Evolutionary conservation across 192 early-diverging fungal species (phyloP).

Genomic region (Coemansia sp.): DNA sequence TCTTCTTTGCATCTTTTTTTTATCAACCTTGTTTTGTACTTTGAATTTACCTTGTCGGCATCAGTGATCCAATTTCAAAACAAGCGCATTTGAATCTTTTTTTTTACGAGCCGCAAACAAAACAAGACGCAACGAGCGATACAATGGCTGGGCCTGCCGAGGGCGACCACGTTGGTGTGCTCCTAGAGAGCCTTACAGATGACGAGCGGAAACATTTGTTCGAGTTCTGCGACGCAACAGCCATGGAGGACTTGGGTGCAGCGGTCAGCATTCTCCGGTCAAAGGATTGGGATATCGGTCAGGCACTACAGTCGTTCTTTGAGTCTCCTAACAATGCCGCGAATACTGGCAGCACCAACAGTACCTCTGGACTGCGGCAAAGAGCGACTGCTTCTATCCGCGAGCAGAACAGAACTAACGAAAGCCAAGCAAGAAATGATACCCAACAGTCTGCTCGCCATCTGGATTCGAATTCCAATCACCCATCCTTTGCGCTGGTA

Average conservation of each 20-base stretch:
- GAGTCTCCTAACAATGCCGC: constrained; percentile 18
- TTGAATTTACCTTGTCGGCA: neutral
- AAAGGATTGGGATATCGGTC: constrained; percentile 29
- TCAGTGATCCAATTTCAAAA: neutral
- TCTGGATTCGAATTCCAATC: neutral
- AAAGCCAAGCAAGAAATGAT: neutral
- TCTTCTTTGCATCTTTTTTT: neutral
- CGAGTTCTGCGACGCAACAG: constrained; percentile 37
- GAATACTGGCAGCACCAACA: neutral
- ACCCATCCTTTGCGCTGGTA: constrained; percentile 22
- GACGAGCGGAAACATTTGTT: constrained; percentile 24
- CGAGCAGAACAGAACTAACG: neutral
- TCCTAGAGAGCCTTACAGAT: constrained; percentile 29
- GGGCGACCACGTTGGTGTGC: neutral
- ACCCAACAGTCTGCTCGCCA: neutral
- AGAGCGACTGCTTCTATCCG: constrained; percentile 1
- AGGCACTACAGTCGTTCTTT: constrained; percentile 37
- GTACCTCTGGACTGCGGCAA: constrained; percentile 4
- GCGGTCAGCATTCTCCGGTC: constrained; percentile 27
- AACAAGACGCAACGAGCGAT: neutral
- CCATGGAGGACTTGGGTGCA: constrained; percentile 16
- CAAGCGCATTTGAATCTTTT: neutral
- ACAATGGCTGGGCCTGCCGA: neutral
- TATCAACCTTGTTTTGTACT: constrained; percentile 2
- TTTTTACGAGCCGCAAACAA: neutral